These are phyloP conservation scores for Aspergillus coremiiformis DNA, from an alignment of 495 filamentous ascomycete genomes.

Conservation along the genomic window DNA sequence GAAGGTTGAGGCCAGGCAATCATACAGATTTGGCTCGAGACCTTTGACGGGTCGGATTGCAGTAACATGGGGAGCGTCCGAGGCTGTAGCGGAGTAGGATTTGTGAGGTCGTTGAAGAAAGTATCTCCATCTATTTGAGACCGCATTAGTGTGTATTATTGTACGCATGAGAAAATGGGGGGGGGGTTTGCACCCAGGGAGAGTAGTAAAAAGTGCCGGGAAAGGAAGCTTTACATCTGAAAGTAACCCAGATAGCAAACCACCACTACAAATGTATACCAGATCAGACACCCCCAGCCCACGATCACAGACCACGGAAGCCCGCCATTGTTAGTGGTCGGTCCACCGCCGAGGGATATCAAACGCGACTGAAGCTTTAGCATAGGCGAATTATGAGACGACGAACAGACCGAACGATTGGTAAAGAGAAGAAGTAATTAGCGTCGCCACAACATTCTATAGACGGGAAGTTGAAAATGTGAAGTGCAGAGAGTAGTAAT, in stretches of 20 bases:
- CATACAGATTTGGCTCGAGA: conserved; percentile 81
- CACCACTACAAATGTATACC: conserved; percentile 48
- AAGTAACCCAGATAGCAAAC: conserved; percentile 53
- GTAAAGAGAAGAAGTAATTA: neutral
- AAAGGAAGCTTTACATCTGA: conserved; percentile 45
- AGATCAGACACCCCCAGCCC: conserved; percentile 49
- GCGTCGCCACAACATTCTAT: neutral
- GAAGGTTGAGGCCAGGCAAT: conserved; percentile 88
- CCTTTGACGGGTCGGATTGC: conserved; percentile 92
- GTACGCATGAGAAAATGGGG: neutral
- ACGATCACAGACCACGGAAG: conserved; percentile 26
- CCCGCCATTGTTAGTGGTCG: conserved; percentile 30
- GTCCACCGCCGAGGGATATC: conserved; percentile 18
- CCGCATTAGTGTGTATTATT: conserved; percentile 12
- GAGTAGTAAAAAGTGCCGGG: too few species aligned
- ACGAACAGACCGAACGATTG: neutral
- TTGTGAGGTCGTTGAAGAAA: conserved; percentile 33
- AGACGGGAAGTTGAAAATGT: neutral
- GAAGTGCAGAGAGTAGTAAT: neutral
- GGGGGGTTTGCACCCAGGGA: neutral
- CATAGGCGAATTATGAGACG: conserved; percentile 23
- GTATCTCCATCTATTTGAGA: conserved; percentile 35
- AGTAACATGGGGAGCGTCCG: conserved; percentile 68
- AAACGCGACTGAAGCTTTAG: conserved; percentile 25
- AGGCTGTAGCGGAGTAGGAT: conserved; percentile 23